Percentiles rank a stretch among this genome's conserved stretches.
These are phyloP conservation scores for Raddia guianensis DNA, from an alignment of 176 grass and related monocot genomes.

Conservation along the genomic window DNA sequence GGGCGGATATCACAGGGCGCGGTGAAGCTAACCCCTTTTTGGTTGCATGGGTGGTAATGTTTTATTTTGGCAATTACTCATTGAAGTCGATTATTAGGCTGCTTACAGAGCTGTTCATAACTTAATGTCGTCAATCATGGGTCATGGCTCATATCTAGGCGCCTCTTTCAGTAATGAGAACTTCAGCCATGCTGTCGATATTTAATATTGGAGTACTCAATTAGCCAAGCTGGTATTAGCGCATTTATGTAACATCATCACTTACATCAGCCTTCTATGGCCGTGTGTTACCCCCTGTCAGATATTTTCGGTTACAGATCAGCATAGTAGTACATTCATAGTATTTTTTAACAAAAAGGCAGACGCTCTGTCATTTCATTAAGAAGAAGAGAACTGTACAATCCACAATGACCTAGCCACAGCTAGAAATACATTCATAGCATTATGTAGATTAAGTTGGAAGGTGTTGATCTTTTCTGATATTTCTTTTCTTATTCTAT, in stretches of 20 bases:
- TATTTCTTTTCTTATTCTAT: background rate
- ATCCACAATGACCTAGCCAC: too few species aligned
- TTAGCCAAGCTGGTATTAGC: background rate
- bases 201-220: background rate
- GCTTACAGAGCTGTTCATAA: background rate
- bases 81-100: background rate
- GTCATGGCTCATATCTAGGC: background rate
- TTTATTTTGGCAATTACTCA: background rate
- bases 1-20: background rate
- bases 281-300: background rate
- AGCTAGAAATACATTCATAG: background rate
- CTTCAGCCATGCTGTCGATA: background rate
- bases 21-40: background rate
- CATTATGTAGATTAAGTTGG: background rate
- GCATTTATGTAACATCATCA: background rate
- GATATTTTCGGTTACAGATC: background rate
- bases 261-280: background rate
- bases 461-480: background rate
- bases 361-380: too few species aligned
- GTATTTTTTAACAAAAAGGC: too few species aligned
- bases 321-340: background rate
- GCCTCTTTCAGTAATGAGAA: background rate
- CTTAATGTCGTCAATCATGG: background rate
- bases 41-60: background rate
- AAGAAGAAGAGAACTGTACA: too few species aligned